Base-by-base conservation (phyloP, 1,284 basidiomycete genomes). In the Polyporus tsugae region DNA sequence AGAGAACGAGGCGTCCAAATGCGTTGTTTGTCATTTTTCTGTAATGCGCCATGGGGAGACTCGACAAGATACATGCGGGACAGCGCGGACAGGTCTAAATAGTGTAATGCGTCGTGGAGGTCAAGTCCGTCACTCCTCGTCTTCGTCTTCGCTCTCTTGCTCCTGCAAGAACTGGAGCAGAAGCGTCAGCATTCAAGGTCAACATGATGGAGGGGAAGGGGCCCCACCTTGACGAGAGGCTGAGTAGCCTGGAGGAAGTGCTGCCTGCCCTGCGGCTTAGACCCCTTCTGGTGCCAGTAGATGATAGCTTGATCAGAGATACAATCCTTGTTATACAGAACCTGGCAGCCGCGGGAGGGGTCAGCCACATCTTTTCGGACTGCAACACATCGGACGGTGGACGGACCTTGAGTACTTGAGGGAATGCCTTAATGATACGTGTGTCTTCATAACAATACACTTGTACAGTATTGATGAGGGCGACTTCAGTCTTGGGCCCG, bases 221-320 rank as follows among this genome's bases (percentile, higher is more conserved):
- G 68, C 75, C 85, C 68, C 78, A 93, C 95, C 87, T 97, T 96
- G 77, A 98, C 96, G 49, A 99, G 87, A 6, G 94, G 79, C 80
- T 95, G 93, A 2, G 95, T 92, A 66, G 87, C 90, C 83, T 95
- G 96, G 74, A 98, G 84, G 87, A 99, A 98, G 80, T 97, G 94
- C 80, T 97, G 95, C 80, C 93, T 92, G 64, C 96, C 97, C 80
- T 98, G 94, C 1, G 95, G 89, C 83, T 96, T 98, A 66, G 96
- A 94, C 67, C 97, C 97, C 83, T 99, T 99, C 82, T 94, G 91
- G 82, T 95, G 87, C 97, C 97, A 99, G 82, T 98, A 99, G 70
- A 98, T 93, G 78, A 99, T 97, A 70, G 97, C 96, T 80, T 96
- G 93, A 78, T 97, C 95, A 69, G 95, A 94, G 75, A 98, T 88